phyloP scores from a whole-genome alignment of 2,329 filamentous ascomycete genomes.

The Aspergillus fijiensis region DNA sequence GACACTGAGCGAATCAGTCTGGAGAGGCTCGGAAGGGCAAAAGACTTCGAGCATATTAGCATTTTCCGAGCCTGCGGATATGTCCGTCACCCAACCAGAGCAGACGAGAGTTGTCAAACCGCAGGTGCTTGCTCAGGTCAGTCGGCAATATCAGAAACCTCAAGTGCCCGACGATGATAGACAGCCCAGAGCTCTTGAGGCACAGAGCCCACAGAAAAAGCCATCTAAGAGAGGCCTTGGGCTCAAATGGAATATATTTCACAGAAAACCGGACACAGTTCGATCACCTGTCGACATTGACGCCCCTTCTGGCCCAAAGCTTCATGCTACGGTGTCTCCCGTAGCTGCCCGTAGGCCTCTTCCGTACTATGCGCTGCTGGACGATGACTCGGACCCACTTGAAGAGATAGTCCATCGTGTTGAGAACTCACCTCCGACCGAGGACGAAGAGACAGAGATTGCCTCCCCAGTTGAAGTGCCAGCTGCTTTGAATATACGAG shows the following conservation, averaged over 20 bases:
- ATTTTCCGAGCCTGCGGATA: neutral
- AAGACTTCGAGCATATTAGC: neutral
- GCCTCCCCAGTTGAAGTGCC: conserved; percentile 26
- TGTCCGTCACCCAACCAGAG: neutral
- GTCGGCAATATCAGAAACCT: neutral
- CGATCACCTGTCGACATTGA: conserved; percentile 23
- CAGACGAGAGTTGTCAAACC: neutral
- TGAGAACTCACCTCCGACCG: conserved; percentile 42
- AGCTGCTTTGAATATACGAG: conserved; percentile 32
- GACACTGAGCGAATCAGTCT: conserved; percentile 7
- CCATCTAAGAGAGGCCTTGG: conserved; percentile 38
- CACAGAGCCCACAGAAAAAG: conserved; percentile 18
- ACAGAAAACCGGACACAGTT: conserved; percentile 39
- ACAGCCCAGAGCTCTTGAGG: neutral
- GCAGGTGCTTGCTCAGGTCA: neutral
- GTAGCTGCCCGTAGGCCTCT: conserved; percentile 45
- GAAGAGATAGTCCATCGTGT: conserved; percentile 40
- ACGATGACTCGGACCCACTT: conserved; percentile 43
- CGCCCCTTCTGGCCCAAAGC: conserved; percentile 29
- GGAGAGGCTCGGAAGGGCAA: neutral
- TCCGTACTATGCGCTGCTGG: conserved; percentile 60
- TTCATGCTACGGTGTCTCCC: conserved; percentile 43
- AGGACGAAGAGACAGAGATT: conserved; percentile 29
- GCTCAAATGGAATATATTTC: conserved; percentile 59
- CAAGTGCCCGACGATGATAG: neutral